A percentile compares a stretch with the other conserved stretches of the same genome.
Evolutionary conservation across 2,329 filamentous ascomycete genomes (phyloP).

Genomic region (Botrytis sinoallii): DNA sequence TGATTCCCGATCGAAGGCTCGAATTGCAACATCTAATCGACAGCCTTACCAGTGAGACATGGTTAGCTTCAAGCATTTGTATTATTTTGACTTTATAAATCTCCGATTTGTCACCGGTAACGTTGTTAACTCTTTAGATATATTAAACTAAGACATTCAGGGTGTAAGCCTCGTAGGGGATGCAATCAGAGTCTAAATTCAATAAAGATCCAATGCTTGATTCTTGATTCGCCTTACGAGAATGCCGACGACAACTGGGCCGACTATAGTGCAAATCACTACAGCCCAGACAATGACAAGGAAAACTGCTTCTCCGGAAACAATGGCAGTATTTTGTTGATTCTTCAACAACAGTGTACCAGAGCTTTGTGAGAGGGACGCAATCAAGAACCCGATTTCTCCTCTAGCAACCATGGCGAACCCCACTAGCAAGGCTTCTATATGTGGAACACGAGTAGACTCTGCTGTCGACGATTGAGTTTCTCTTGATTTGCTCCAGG

Average conservation of each 20-base stretch:
- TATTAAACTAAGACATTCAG: not conserved
- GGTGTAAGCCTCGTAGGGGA: not conserved
- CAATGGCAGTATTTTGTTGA: conserved; percentile 7
- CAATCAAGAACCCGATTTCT: conserved; percentile 77
- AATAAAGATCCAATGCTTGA: not conserved
- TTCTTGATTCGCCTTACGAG: conserved; percentile 44
- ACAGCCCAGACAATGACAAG: conserved; percentile 56
- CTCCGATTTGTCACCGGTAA: not conserved
- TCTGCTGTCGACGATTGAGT: not conserved
- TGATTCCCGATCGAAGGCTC: not conserved
- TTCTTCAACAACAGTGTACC: conserved; percentile 33
- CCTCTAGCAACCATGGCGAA: conserved; percentile 71
- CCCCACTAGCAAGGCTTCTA: conserved; percentile 24
- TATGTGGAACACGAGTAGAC: conserved; percentile 25
- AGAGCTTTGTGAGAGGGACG: conserved; percentile 59
- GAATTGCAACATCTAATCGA: not conserved
- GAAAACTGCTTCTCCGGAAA: conserved; percentile 42
- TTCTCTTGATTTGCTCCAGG: not conserved
- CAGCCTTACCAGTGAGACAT: not conserved
- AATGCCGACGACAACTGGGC: conserved; percentile 49
- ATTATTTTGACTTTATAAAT: not conserved
- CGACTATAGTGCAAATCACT: conserved; percentile 52
- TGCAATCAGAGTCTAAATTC: not conserved
- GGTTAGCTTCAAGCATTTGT: not conserved
- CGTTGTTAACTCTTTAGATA: not conserved